A percentile compares a stretch with the other conserved stretches of the same genome.
Evolutionary conservation across 2,329 filamentous ascomycete species (phyloP).

Genomic region (Sclerotinia nivalis): DNA sequence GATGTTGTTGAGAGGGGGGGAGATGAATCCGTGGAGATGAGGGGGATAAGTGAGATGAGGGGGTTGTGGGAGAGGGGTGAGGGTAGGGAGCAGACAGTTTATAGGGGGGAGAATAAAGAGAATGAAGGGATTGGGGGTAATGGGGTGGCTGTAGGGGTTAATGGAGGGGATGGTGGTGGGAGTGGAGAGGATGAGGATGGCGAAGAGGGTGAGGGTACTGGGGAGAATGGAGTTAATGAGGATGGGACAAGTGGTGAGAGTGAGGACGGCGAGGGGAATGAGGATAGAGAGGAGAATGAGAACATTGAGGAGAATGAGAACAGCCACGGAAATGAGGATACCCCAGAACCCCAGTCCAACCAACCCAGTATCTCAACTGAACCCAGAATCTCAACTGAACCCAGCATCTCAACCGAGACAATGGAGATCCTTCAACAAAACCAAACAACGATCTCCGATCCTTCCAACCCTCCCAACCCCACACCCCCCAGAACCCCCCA

Average conservation of each 20-base stretch:
- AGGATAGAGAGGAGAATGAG: not conserved
- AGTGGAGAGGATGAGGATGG: not conserved
- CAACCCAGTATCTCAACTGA: too few species aligned
- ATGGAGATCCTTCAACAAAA: not conserved
- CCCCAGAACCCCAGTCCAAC: too few species aligned
- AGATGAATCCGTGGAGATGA: not conserved
- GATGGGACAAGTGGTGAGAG: too few species aligned
- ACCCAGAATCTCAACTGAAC: too few species aligned
- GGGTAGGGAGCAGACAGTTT: fast-evolving
- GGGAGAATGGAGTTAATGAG: not conserved
- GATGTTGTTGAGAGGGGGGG: not conserved
- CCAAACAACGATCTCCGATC: not conserved
- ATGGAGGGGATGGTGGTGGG: not conserved
- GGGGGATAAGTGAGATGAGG: not conserved
- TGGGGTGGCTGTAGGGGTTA: too few species aligned
- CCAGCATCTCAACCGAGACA: too few species aligned
- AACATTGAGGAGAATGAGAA: not conserved
- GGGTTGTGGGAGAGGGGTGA: fast-evolving
- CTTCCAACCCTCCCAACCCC: not conserved
- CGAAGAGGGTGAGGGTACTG: not conserved
- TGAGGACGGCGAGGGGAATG: not conserved
- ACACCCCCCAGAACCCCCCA: not conserved
- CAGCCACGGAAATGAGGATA: too few species aligned
- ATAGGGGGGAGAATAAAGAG: not conserved
- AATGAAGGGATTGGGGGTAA: not conserved